Base-by-base conservation (phyloP, 208 protist genomes). In the Leishmania tarentolae region DNA sequence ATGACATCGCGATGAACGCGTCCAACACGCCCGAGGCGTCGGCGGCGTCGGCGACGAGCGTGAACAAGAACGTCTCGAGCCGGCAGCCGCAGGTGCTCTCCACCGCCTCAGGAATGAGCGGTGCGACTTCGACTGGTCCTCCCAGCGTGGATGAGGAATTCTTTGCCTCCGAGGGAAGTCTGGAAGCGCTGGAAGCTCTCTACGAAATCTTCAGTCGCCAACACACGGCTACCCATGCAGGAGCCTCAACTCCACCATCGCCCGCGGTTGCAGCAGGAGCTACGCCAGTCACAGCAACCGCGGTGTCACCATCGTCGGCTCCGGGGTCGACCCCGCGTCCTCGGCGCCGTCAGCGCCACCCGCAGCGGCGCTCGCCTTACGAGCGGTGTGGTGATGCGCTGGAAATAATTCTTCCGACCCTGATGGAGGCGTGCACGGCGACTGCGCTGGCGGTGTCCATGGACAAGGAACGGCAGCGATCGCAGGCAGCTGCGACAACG, bases 1-100 rank as follows among this genome's bases (percentile, higher is more conserved):
- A 93, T 76, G 89, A 93, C 82, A 88, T 88, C 19, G 70, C 84
- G 52, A 72, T 83, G 78, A 93, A 91, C 77, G 83, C 83, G 40
- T 71, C 76, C 44, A 80, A 69, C 77, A 79, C 75, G 63, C 50
- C 46, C 15, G 46, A 52, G 50, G 28, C 65, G 59, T 68, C 50
- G 6, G 24, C 63, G 40, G 37, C 61, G 7, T 44, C 50, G 63
- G 50, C 8, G 73, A 79, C 77, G 53, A 80, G 81, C 40, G 81
- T 84, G 3, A 84, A 84, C 75, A 79, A 70, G 35, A 84, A 79
- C 24, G 21, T 28, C 72, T 15, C 72, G 9, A 63, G 0, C 21
- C 65, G 21, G 37, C 74, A 44, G 56, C 74, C 50, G 40, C 56
- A 63, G 50, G 74, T 17, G 40, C 28, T 35, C 3, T 0, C 74